A percentile compares a stretch with the other conserved stretches of the same genome.
Conservation (phyloP, 257 asterid genomes). For the Cordia subcordata region DNA sequence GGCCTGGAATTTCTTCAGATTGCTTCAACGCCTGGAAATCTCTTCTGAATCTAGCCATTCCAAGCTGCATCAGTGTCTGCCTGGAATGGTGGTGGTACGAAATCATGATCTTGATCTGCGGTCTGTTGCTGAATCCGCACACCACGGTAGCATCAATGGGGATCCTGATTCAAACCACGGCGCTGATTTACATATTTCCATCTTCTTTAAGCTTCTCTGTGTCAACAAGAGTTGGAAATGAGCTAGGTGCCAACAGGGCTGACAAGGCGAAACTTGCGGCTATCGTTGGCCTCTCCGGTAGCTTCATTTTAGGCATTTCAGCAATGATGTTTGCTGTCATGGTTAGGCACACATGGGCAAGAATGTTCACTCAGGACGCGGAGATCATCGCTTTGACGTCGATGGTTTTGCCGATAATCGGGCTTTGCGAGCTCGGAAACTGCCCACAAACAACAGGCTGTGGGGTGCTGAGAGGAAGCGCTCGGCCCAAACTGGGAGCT, state of each 20-base stretch:
- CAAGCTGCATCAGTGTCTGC: slow-evolving; percentile 56
- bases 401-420: slow-evolving; percentile 45
- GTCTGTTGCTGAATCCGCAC: slow-evolving; percentile 39
- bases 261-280: slow-evolving; percentile 34
- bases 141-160: slow-evolving; percentile 66
- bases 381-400: slow-evolving; percentile 41
- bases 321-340: slow-evolving; percentile 33
- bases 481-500: slow-evolving; percentile 54
- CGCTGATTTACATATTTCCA: slow-evolving; percentile 56
- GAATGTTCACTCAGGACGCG: slow-evolving; percentile 40
- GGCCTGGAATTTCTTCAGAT: slow-evolving; percentile 32
- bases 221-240: slow-evolving; percentile 57
- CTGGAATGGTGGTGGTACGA: slow-evolving; percentile 76
- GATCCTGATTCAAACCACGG: slow-evolving; percentile 49
- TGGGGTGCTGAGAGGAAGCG: slow-evolving; percentile 54
- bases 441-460: slow-evolving; percentile 61
- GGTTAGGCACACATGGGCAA: slow-evolving; percentile 47
- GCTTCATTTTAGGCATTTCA: slow-evolving; percentile 31
- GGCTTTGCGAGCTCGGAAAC: slow-evolving; percentile 64
- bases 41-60: slow-evolving; percentile 36
- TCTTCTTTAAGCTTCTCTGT: slow-evolving; percentile 52
- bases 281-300: slow-evolving; percentile 23
- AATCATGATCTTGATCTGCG: slow-evolving; percentile 52
- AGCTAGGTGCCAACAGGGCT: slow-evolving; percentile 48
- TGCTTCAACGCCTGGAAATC: slow-evolving; percentile 35